Conservation (phyloP, 306 rosid species). For the Ammopiptanthus mongolicus region DNA sequence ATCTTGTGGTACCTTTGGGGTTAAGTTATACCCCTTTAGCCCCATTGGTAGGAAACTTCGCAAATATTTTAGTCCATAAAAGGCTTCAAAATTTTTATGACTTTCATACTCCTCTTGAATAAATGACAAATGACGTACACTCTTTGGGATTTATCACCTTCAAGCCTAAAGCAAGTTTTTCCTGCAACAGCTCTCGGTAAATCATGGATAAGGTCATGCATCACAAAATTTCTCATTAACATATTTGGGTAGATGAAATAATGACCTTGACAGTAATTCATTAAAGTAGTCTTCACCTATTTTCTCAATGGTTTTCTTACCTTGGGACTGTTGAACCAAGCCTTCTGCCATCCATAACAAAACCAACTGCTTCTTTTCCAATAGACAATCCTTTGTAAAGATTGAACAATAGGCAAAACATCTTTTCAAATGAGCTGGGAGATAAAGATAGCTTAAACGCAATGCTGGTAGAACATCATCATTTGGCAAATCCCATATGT, state of each 20-base stretch:
- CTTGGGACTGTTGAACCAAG: background rate
- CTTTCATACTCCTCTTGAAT: background rate
- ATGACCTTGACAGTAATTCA: slow-evolving; percentile 24
- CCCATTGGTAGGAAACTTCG: background rate
- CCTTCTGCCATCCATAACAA: slow-evolving; percentile 37
- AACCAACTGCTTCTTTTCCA: background rate
- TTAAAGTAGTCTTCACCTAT: slow-evolving; percentile 20
- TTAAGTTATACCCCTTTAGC: background rate
- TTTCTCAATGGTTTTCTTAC: slow-evolving; percentile 3
- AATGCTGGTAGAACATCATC: slow-evolving; percentile 29
- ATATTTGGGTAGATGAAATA: slow-evolving; percentile 6
- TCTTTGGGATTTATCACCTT: background rate
- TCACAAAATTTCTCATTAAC: background rate
- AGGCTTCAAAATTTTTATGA: background rate
- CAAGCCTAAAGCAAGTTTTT: background rate
- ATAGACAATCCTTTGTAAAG: background rate
- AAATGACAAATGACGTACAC: slow-evolving; percentile 15
- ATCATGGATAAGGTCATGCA: slow-evolving; percentile 29
- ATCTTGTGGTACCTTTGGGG: background rate
- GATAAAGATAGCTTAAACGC: background rate
- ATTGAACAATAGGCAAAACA: slow-evolving; percentile 12
- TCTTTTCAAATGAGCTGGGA: background rate
- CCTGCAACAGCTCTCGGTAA: slow-evolving; percentile 11
- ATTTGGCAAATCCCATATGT: slow-evolving; percentile 31
- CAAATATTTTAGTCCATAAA: background rate